Evolutionary conservation across 2,329 filamentous ascomycete genomes (phyloP), one percentile per base, ranked within the genome.

Genomic region (Blumeria hordei): DNA sequence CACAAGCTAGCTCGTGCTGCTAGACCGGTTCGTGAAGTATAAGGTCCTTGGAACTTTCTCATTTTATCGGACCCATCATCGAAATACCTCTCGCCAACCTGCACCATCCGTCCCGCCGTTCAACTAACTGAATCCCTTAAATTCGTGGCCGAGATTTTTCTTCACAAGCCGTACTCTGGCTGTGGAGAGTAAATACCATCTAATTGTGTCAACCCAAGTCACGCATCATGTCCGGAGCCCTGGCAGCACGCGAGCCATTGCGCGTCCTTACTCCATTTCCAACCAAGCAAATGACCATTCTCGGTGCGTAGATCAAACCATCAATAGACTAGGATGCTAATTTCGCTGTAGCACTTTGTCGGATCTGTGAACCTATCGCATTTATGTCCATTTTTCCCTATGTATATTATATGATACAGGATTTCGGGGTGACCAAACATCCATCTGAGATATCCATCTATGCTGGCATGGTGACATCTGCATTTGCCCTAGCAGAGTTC

Each of bases 321-420:
- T 39, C 12, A 7, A 6, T 44, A 12, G 35, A 32, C 10, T 21
- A 16, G 7, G 33, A n/a, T 3, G 18, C 7, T 53, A 37, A 39
- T n/a, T 55, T 45, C n/a, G 18, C 39, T 18, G 44, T 59, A 93
- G 88, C 88, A 49, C 75, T 94, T 64, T 94, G 88, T 70, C 83
- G 92, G 65, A 90, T 98, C 72, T 95, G 88, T 73, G 92, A 98
- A 67, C 92, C 92, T 54, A 96, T 98, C 68, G 92, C 92, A 6
- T 96, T 98, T 74, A 96, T 95, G 87, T 95, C 88, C 55, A 95
- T 96, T 62, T 96, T 98, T 67, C 92, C 92, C 1, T 98, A 96
- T 69, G 88, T 94, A 62, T 96, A 94, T 72, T 90, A 85, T 72
- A 96, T 98, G 92, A 83, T 96, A 62, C 75, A 88, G 63, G 87